phyloP scores from a whole-genome alignment of 2,329 filamentous ascomycete genomes.

The Penicillium sp. region DNA sequence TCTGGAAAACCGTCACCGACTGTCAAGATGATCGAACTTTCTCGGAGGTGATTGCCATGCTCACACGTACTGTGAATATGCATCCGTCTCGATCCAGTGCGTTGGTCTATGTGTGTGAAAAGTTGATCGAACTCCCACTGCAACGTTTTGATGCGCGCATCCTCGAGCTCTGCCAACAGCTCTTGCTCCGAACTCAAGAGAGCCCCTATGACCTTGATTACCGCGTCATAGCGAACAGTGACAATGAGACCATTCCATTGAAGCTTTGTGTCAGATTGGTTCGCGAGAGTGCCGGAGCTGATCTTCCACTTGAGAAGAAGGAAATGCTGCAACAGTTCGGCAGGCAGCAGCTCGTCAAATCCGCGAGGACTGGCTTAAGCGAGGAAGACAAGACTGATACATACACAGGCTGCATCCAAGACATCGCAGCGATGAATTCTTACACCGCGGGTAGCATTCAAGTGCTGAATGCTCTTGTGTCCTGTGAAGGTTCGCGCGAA shows the following conservation, averaged over 20 bases:
- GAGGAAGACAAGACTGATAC: slow-evolving; percentile 61
- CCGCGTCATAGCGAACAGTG: slow-evolving; percentile 23
- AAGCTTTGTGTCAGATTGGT: slow-evolving; percentile 67
- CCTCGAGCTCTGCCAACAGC: slow-evolving; percentile 60
- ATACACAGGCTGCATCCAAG: slow-evolving; percentile 66
- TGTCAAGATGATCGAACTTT: slow-evolving; percentile 84
- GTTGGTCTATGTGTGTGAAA: slow-evolving; percentile 69
- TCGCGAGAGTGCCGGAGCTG: slow-evolving; percentile 66
- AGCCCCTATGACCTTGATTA: slow-evolving; percentile 42
- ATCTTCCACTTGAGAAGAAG: slow-evolving; percentile 58
- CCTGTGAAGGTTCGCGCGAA: slow-evolving; percentile 49
- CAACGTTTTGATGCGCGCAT: slow-evolving; percentile 63
- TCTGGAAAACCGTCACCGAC: slow-evolving; percentile 81
- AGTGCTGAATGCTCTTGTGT: slow-evolving; percentile 55
- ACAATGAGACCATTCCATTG: slow-evolving; percentile 48
- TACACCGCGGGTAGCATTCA: slow-evolving; percentile 74
- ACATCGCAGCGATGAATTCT: slow-evolving; percentile 64
- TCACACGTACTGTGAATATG: slow-evolving; percentile 51
- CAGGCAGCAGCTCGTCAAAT: slow-evolving; percentile 59
- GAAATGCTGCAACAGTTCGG: slow-evolving; percentile 66
- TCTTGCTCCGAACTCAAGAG: slow-evolving; percentile 54
- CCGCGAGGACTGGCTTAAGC: slow-evolving; percentile 61
- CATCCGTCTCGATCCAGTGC: slow-evolving; percentile 42
- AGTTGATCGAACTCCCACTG: slow-evolving; percentile 66
- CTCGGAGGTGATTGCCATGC: slow-evolving; percentile 73